Conservation (phyloP, 306 rosid species). For the Canavalia gladiata region DNA sequence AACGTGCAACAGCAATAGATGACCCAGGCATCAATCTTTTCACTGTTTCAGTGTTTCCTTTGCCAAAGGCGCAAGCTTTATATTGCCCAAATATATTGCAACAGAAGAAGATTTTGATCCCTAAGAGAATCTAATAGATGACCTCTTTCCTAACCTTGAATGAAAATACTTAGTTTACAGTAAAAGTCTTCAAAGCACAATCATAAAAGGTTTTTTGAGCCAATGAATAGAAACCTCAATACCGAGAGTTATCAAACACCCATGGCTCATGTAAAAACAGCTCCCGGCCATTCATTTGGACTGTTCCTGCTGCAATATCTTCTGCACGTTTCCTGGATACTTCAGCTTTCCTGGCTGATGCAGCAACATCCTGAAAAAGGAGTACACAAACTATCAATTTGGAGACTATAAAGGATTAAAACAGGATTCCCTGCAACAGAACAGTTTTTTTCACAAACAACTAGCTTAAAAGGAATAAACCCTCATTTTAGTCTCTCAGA, state of each 20-base stretch:
- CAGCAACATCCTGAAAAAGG: conserved; percentile 73
- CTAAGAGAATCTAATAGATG: not conserved
- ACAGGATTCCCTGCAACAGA: not conserved
- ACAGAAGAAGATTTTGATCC: not conserved
- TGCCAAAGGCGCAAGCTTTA: conserved; percentile 3
- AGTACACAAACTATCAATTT: not conserved
- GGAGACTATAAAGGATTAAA: not conserved
- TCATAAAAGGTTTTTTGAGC: not conserved
- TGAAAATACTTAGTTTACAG: not conserved
- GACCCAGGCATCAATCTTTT: not conserved
- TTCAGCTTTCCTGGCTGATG: conserved; percentile 76
- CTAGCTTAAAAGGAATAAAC: not conserved
- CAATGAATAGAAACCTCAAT: conserved; percentile 61
- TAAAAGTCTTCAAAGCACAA: conserved; percentile 16
- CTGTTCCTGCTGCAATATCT: conserved; percentile 80
- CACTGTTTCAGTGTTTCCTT: not conserved
- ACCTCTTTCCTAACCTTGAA: not conserved
- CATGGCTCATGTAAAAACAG: conserved; percentile 85
- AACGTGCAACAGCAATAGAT: not conserved
- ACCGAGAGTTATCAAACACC: conserved; percentile 82
- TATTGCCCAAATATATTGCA: conserved; percentile 6
- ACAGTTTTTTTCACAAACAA: conserved; percentile 7
- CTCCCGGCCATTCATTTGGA: conserved; percentile 91
- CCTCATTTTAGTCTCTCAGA: too few relatives aligned
- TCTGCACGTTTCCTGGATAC: conserved; percentile 79